Base-by-base conservation (phyloP, 495 filamentous ascomycete species). In the Cetradonia linearis region DNA sequence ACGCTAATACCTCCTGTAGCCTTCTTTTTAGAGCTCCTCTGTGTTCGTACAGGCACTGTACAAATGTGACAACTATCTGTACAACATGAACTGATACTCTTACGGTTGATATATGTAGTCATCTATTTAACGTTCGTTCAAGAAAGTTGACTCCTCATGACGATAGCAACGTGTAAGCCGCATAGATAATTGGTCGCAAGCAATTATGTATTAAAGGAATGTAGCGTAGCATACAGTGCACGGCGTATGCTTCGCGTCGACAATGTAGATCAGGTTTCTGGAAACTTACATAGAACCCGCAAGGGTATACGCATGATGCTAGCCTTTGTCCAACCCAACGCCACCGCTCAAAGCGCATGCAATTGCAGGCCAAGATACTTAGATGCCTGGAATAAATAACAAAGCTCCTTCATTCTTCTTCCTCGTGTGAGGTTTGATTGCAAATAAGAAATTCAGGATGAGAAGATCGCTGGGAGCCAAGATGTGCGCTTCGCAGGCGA, bases 391-490 rank as follows among this genome's bases (percentile, higher is more conserved):
- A 44, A 28, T 31, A 42, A n/a, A 56, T 36, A 55, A 23, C 20
- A 31, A 37, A 55, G 8, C 30, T 16, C 33, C 55, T 38, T 8
- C 7, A 14, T 30, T 31, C 18, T 20, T 8, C 7, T 18, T 30
- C 20, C 18, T 20, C 1, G 23, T 33, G 31, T 25, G 40, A 36
- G 37, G 23, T 27, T 37, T 16, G 33, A 25, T 11, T 2, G 7
- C 40, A 34, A 61, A n/a, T n/a, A 18, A 27, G 20, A 42, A 34
- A 20, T 4, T 65, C 30, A 65, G 14, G 59, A 62, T 46, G 69
- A 62, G 55, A 72, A 70, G 27, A 72, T 70, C 0, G 69, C 57
- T 5, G 70, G 70, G 7, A 72, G 59, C 70, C 70, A 72, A 5
- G 70, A 71, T 33, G 62, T 63, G 6, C 70, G 63, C 42, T 62